These are phyloP conservation scores for Ganoderma multipileum DNA, from an alignment of 1,284 basidiomycete genomes.

Conservation along the genomic window DNA sequence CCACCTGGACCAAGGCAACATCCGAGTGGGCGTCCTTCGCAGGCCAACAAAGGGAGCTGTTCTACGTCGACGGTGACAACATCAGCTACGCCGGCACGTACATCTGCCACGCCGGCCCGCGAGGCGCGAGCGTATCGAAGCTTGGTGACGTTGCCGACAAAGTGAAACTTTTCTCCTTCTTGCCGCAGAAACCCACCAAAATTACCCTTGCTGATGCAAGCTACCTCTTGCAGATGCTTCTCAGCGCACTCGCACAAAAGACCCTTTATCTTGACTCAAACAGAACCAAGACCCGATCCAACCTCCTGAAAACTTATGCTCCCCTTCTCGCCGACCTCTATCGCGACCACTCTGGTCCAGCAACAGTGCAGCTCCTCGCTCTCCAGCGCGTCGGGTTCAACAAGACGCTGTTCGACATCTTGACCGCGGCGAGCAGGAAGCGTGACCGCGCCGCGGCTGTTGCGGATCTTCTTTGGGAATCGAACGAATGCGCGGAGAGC, in stretches of 20 bases:
- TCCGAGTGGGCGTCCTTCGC: conserved; percentile 17
- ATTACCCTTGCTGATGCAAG: not conserved
- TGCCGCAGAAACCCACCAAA: not conserved
- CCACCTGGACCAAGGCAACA: conserved; percentile 7
- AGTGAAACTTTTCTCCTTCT: not conserved
- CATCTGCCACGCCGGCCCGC: conserved; percentile 24
- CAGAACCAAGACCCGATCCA: not conserved
- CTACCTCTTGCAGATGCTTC: not conserved
- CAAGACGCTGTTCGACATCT: conserved; percentile 18
- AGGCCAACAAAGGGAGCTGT: conserved; percentile 24
- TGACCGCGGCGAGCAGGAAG: conserved; percentile 14
- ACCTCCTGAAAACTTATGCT: not conserved
- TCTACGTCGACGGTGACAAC: conserved; percentile 19
- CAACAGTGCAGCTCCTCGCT: conserved; percentile 22
- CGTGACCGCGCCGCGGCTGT: conserved; percentile 3
- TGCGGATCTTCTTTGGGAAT: not conserved
- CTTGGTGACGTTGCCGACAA: not conserved
- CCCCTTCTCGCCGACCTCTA: conserved; percentile 14
- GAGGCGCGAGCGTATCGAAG: not conserved
- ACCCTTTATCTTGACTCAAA: conserved; percentile 20
- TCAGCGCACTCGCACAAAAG: conserved; percentile 11
- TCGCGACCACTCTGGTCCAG: conserved; percentile 1
- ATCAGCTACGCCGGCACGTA: conserved; percentile 25
- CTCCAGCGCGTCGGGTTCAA: conserved; percentile 32
- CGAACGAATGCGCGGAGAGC: not conserved